Evolutionary conservation across 148 eudicot genomes (phyloP).

Genomic region (Fagopyrum tataricum): DNA sequence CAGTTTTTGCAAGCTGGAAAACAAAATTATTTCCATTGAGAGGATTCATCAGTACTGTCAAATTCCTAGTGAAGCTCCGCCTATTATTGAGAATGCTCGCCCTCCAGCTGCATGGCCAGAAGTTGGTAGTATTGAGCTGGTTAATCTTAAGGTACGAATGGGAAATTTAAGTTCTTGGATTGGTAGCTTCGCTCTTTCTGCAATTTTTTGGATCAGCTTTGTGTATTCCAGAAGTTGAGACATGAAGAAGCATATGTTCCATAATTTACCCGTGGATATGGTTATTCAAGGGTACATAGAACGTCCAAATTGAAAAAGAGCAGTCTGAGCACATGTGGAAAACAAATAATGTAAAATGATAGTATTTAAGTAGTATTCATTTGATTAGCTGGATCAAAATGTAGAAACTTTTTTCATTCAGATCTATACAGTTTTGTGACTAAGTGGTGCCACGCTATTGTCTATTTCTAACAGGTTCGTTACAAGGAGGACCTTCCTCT

Average conservation of each 20-base stretch:
- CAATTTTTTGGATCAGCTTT: not conserved
- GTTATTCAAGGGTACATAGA: not conserved
- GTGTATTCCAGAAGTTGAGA: not conserved
- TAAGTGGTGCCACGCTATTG: not conserved
- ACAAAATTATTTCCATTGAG: constrained; percentile 91
- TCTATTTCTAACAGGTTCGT: constrained; percentile 47
- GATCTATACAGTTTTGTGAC: not conserved
- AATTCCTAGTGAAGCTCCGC: constrained; percentile 87
- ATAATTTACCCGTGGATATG: not conserved
- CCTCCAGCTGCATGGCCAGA: constrained; percentile 87
- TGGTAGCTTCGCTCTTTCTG: not conserved
- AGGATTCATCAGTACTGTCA: constrained; percentile 89
- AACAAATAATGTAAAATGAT: not conserved
- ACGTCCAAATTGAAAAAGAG: not conserved
- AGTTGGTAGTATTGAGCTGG: constrained; percentile 70
- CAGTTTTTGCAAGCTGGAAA: constrained; percentile 99
- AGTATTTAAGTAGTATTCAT: not conserved
- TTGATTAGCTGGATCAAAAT: not conserved
- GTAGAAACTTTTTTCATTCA: not conserved
- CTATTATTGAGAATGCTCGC: constrained; percentile 62
- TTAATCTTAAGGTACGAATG: constrained; percentile 62
- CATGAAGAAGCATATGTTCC: not conserved
- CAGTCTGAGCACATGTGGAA: not conserved
- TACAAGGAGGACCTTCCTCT: constrained; percentile 87
- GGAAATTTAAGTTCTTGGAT: not conserved